Evolutionary conservation across 2,329 filamentous ascomycete species (phyloP).

Genomic region (Colletotrichum sp.): DNA sequence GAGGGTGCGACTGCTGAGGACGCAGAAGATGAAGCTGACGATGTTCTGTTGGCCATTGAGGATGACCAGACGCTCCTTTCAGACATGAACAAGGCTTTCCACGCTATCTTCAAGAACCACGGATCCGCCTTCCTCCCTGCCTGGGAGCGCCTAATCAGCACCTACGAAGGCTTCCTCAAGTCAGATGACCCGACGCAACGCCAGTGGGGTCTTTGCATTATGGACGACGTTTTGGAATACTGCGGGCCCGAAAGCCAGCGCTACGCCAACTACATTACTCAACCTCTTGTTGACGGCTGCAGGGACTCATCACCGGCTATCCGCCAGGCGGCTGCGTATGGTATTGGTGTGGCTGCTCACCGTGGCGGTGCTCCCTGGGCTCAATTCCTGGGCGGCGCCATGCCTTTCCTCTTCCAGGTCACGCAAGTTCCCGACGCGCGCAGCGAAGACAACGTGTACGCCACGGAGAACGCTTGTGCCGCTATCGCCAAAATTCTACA

Average conservation of each 20-base stretch:
- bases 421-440: slow-evolving; percentile 82
- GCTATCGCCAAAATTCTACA: slow-evolving; percentile 97
- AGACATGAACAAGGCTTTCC: slow-evolving; percentile 99
- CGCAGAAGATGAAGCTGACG: slow-evolving; percentile 87
- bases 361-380: slow-evolving; percentile 88
- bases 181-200: slow-evolving; percentile 87
- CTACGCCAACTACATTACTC: slow-evolving; percentile 85
- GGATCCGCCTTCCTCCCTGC: slow-evolving; percentile 81
- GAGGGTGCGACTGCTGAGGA: slow-evolving; percentile 78
- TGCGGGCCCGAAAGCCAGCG: slow-evolving; percentile 87
- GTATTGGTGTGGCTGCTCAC: slow-evolving; percentile 93
- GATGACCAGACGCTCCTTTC: slow-evolving; percentile 96
- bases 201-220: slow-evolving; percentile 98
- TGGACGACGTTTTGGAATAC: slow-evolving; percentile 98
- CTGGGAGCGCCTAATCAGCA: slow-evolving; percentile 85
- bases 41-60: slow-evolving; percentile 88
- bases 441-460: slow-evolving; percentile 92
- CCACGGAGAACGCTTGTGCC: slow-evolving; percentile 96
- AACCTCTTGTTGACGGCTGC: slow-evolving; percentile 86
- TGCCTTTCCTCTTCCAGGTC: slow-evolving; percentile 85
- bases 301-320: slow-evolving; percentile 87
- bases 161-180: slow-evolving; percentile 84
- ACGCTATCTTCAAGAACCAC: slow-evolving; percentile 98
- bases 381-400: slow-evolving; percentile 80
- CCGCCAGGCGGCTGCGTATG: slow-evolving; percentile 93